Base-by-base conservation (phyloP, 495 filamentous ascomycete species). In the Trichoderma gamsii region DNA sequence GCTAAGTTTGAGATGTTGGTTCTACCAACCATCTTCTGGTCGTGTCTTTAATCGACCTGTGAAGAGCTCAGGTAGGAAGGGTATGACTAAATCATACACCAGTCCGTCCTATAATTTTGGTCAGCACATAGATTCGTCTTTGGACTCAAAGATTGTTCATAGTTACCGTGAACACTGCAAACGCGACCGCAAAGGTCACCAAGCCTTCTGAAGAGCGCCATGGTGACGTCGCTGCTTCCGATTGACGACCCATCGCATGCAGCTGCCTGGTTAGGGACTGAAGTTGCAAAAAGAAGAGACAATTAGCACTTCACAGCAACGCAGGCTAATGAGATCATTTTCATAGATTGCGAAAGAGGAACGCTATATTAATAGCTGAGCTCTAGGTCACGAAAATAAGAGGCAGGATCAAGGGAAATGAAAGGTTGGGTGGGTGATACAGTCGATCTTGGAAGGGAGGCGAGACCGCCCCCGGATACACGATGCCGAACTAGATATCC, bases 41-140 rank as follows among this genome's bases (percentile, higher is more conserved):
- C 23, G 56, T 32, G 56, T 61, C 25, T 32, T 61, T 13, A 61
- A 25, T 16, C 56, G 56, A 18, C 56, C 27, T 21, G 56, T 61
- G 56, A 61, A 61, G 56, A 61, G 56, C 25, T 61, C 56, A 21
- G 56, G 56, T 61, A 61, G 25, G n/a, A 61, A 61, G 9, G 56
- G 56, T 61, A 61, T 61, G 7, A 61, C 56, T 12, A 61, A 13
- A 32, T 61, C 56, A 32, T 61, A 61, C 9, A 61, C 56, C 56
- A 61, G 16, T 21, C 56, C 56, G 13, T 61, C 56, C 56, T 61
- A 25, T 61, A 13, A 32, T 0, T 6, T 6, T 32, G 9, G 9
- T 21, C 9, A 32, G 15, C 13, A 61, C 11, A 16, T 32, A 2
- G 56, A 12, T n/a, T 15, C 15, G 5, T 29, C 27, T 27, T 32